Conservation (phyloP, 2,329 filamentous ascomycete species). For the Xenosphaeropsis pyriputrescens region DNA sequence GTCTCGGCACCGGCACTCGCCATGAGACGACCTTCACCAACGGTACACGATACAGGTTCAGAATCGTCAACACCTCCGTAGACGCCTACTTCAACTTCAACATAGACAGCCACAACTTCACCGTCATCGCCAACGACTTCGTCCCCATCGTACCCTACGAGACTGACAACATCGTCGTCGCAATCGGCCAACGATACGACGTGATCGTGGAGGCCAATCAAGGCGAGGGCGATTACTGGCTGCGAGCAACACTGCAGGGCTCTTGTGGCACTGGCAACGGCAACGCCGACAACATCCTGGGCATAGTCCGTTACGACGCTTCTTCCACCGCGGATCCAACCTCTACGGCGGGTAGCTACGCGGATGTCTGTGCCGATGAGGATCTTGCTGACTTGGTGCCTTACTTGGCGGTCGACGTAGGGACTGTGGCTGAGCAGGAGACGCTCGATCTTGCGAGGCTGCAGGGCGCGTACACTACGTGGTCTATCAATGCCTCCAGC, state of each 20-base stretch:
- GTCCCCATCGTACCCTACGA: constrained; percentile 39
- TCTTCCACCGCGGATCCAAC: constrained; percentile 21
- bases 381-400: constrained; percentile 13
- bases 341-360: constrained; percentile 11
- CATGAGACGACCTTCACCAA: constrained; percentile 31
- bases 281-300: constrained; percentile 31
- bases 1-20: constrained; percentile 30
- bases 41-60: constrained; percentile 26
- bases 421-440: too few species aligned
- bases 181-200: constrained; percentile 20
- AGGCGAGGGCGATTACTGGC: constrained; percentile 34
- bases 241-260: constrained; percentile 37
- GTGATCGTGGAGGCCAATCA: constrained; percentile 3
- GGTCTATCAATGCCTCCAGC: too few species aligned
- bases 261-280: constrained; percentile 37
- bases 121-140: constrained; percentile 40
- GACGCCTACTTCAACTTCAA: constrained; percentile 26
- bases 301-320: constrained; percentile 33
- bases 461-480: too few species aligned
- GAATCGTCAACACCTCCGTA: constrained; percentile 29
- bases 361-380: constrained; percentile 15
- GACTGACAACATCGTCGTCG: constrained; percentile 16
- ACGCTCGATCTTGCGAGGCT: too few species aligned
- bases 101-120: constrained; percentile 38
- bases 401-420: neutral